These are phyloP conservation scores for Phyllostachys edulis DNA, from an alignment of 176 grass and related monocot species.

Conservation along the genomic window DNA sequence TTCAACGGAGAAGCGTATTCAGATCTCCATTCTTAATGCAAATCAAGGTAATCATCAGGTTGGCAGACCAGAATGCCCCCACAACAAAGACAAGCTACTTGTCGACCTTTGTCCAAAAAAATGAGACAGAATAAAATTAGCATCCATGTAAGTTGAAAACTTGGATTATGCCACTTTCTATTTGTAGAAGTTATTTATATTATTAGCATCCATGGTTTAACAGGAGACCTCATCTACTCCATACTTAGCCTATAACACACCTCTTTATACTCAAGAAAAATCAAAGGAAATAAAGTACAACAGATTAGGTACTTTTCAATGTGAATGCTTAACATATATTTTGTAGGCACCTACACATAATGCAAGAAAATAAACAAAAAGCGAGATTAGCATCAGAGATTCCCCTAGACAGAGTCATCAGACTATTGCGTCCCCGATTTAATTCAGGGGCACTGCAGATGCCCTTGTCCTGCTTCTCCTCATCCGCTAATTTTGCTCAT, in stretches of 20 bases:
- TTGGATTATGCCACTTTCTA: not conserved
- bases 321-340: not conserved
- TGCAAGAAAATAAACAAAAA: not conserved
- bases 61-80: not conserved
- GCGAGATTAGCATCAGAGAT: slow-evolving; percentile 27
- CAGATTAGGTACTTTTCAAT: not conserved
- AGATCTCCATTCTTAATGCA: slow-evolving; percentile 35
- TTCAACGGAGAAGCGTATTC: slow-evolving; percentile 21
- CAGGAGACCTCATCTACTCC: not conserved
- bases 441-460: not conserved
- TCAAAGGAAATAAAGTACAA: not conserved
- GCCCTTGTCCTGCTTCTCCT: slow-evolving; percentile 7
- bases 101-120: not conserved
- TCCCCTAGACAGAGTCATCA: slow-evolving; percentile 47
- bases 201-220: not conserved
- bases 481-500: not conserved
- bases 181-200: not conserved
- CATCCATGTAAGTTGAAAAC: not conserved
- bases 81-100: not conserved
- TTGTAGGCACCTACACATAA: not conserved
- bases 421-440: not conserved
- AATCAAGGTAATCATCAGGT: slow-evolving; percentile 42
- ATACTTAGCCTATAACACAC: not conserved
- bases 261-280: not conserved
- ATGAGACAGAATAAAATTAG: not conserved